phyloP scores from a whole-genome alignment of 495 filamentous ascomycete genomes.

The Neurospora discreta region DNA sequence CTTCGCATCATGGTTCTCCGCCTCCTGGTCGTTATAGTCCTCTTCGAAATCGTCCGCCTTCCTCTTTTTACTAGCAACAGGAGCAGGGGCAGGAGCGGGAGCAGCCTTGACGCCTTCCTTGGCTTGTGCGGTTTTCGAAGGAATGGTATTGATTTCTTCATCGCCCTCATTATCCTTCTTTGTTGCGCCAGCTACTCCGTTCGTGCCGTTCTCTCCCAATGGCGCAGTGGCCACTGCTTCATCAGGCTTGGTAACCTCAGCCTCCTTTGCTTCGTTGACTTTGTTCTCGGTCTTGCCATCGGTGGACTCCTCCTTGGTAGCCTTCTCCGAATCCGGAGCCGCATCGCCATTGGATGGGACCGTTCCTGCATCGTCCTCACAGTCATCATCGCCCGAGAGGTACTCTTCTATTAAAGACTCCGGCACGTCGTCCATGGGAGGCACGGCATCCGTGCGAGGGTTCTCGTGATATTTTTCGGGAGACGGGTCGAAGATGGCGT shows the following conservation, averaged over 20 bases:
- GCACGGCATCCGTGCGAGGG: not conserved
- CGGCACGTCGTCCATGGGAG: not conserved
- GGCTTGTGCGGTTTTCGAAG: not conserved
- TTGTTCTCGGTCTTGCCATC: constrained; percentile 1
- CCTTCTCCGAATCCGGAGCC: not conserved
- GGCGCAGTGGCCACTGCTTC: not conserved
- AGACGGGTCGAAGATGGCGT: not conserved
- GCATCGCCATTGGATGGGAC: not conserved
- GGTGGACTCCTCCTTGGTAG: constrained; percentile 1
- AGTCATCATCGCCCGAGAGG: not conserved
- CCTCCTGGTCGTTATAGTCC: constrained; percentile 3
- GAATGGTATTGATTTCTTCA: constrained; percentile 7
- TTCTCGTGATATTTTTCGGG: not conserved
- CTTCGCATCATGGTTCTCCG: constrained; percentile 18
- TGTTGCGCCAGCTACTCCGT: not conserved
- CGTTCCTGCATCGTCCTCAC: not conserved
- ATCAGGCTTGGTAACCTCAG: not conserved
- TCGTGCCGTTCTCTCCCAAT: constrained; percentile 1
- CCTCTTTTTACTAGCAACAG: constrained; percentile 5
- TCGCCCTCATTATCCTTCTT: constrained; percentile 6
- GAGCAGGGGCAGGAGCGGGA: constrained; percentile 7
- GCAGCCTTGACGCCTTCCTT: constrained; percentile 1
- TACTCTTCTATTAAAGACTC: not conserved
- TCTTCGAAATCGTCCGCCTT: constrained; percentile 8
- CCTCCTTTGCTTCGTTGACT: constrained; percentile 1